phyloP scores from a whole-genome alignment of 805 yeast genomes.

The Candida anglica region DNA sequence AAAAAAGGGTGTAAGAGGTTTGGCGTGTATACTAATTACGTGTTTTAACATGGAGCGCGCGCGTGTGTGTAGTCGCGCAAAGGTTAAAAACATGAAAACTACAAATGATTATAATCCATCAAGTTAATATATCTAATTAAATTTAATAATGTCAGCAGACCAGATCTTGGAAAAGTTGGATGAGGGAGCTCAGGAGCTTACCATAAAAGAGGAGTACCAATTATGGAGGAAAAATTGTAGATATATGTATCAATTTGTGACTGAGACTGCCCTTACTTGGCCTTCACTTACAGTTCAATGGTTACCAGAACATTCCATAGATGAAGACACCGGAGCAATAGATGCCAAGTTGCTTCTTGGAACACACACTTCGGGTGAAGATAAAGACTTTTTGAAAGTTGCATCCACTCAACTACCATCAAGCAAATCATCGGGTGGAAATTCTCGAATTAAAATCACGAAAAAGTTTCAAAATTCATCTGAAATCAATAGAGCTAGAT shows the following conservation, averaged over 20 bases:
- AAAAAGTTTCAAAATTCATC: slow-evolving; percentile 56
- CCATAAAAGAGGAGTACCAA: slow-evolving; percentile 64
- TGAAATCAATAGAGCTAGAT: slow-evolving; percentile 74
- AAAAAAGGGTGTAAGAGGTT: too few species aligned
- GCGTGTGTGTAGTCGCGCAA: too few species aligned
- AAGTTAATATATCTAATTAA: too few species aligned
- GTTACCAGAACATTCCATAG: slow-evolving; percentile 46
- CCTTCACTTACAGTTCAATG: slow-evolving; percentile 79
- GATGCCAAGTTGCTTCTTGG: slow-evolving; percentile 59
- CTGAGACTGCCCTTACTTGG: slow-evolving; percentile 78
- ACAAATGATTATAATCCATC: too few species aligned
- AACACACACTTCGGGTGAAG: slow-evolving; percentile 72
- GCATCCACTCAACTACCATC: slow-evolving; percentile 58
- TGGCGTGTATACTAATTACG: too few species aligned
- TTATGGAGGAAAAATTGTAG: slow-evolving; percentile 80
- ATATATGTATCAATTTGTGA: slow-evolving; percentile 77
- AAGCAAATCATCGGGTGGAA: slow-evolving; percentile 4
- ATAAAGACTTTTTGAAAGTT: slow-evolving; percentile 59
- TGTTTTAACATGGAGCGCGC: too few species aligned
- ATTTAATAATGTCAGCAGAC: slow-evolving; percentile 2
- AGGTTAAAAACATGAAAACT: too few species aligned
- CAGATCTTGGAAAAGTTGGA: slow-evolving; percentile 1
- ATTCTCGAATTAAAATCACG: slow-evolving; percentile 54
- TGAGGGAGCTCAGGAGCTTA: slow-evolving; percentile 28
- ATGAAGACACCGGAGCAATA: slow-evolving; percentile 21